Percentiles rank a stretch among this genome's conserved stretches.
These are phyloP conservation scores for Lipomyces oligophaga DNA, from an alignment of 805 yeast genomes.

Conservation along the genomic window DNA sequence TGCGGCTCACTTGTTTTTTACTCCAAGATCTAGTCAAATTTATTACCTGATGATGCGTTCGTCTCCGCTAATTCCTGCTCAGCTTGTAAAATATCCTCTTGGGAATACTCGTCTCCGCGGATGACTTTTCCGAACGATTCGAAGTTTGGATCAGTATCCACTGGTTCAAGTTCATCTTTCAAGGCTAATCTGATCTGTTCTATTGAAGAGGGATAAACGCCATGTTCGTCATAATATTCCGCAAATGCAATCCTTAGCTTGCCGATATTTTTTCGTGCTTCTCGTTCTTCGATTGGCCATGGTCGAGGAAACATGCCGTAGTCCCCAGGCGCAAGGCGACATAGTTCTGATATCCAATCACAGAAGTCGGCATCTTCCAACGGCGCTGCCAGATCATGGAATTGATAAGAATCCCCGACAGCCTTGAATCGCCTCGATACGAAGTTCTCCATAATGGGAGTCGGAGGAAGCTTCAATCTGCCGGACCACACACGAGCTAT, in stretches of 20 bases:
- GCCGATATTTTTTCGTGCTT: conserved; percentile 17
- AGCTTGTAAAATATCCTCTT: conserved; percentile 17
- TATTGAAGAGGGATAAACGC: conserved; percentile 10
- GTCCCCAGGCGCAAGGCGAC: conserved; percentile 12
- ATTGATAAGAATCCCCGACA: conserved; percentile 48
- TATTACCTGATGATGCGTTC: no score
- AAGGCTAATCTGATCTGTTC: conserved; percentile 15
- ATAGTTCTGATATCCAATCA: conserved; percentile 36
- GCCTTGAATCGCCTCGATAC: conserved; percentile 40
- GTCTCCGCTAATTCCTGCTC: conserved; percentile 4
- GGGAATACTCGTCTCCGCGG: conserved; percentile 18
- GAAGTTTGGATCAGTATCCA: conserved; percentile 7
- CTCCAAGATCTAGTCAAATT: no score
- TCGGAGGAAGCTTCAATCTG: conserved; percentile 49
- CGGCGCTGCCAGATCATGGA: conserved; percentile 55
- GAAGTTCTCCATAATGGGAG: conserved; percentile 46
- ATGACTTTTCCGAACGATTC: conserved; percentile 13
- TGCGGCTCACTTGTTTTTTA: neutral
- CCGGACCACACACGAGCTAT: conserved; percentile 61
- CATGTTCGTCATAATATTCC: conserved; percentile 10
- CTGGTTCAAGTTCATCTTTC: conserved; percentile 10
- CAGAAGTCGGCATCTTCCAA: conserved; percentile 55
- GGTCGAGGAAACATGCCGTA: conserved; percentile 25
- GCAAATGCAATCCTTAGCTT: conserved; percentile 24
- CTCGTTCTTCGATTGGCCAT: conserved; percentile 21